Base-by-base conservation (phyloP, 345 rosid genomes). In the Rhodamnia argentea region DNA sequence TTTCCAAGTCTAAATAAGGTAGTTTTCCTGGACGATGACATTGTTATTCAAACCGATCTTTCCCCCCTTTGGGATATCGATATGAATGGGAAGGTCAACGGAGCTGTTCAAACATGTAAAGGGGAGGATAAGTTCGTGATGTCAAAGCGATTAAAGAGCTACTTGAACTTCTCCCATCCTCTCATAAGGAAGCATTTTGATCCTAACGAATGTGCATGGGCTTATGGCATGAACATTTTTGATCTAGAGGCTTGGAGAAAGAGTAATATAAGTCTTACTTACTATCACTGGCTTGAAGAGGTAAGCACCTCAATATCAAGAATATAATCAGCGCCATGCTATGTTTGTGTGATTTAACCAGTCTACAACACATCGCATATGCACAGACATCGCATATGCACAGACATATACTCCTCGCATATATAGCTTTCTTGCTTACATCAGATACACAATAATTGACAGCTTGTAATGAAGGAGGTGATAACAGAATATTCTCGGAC, bases 141-240 rank as follows among this genome's bases (percentile, higher is more conserved):
- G 98, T 95, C 99, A 7, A 97, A 96, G 92, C 88, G 90, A 83
- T 90, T 95, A 82, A 96, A 96, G 91, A 96, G 94, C 92, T 97
- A 96, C 84, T 90, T 97, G 85, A 97, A 97, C 89, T 97, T 97
- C 90, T 95, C 99, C 12, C 96, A 97, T 76, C 99, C 99, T 0
- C 85, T 87, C 84, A 94, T 96, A 29, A 82, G 93, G 6, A 88
- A 85, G 64, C 91, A 90, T 90, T 97, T 97, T 74, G 86, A 96
- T 57, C 98, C 98, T 10, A 86, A 93, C 27, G 95, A 94, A 87
- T 97, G 99, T 70, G 99, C 99, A 26, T 97, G 99, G 99, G 99
- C 99, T 56, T 97, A 96, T 84, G 99, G 99, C 84, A 96, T 97
- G 99, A 97, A 97, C 84, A 89, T 97, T 76, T 97, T 97, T 78